Conservation (phyloP, 208 protist genomes). For the Trypanosoma platydactyli region DNA sequence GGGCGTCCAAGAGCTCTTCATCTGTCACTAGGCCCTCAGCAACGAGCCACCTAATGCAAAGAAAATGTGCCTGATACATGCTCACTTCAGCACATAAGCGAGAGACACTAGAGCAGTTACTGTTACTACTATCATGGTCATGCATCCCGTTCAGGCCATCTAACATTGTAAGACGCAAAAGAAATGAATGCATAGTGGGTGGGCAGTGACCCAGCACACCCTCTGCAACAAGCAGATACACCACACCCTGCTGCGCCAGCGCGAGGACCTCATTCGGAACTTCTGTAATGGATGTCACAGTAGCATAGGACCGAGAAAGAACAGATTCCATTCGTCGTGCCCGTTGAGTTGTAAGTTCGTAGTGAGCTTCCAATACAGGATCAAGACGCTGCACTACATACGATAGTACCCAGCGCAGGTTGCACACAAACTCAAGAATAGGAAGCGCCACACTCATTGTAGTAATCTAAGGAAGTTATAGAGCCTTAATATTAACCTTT, state of each 20-base stretch:
- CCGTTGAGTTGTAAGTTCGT: constrained; percentile 30
- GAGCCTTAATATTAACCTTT: neutral
- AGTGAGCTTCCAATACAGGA: constrained; percentile 48
- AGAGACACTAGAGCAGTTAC: constrained; percentile 28
- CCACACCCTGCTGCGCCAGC: constrained; percentile 40
- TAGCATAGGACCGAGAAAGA: constrained; percentile 27
- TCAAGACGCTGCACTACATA: constrained; percentile 45
- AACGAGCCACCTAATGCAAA: constrained; percentile 31
- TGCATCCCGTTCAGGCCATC: neutral
- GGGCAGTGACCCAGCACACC: constrained; percentile 64
- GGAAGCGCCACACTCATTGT: constrained; percentile 24
- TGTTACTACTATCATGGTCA: constrained; percentile 27
- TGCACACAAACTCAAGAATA: constrained; percentile 67
- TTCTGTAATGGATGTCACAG: constrained; percentile 31
- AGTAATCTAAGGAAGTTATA: neutral
- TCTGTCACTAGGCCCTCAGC: constrained; percentile 28
- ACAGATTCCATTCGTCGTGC: constrained; percentile 11
- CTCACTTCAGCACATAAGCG: neutral
- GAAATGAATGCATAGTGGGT: constrained; percentile 76
- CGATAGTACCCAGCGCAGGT: constrained; percentile 66
- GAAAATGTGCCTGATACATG: constrained; percentile 29
- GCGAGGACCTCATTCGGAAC: constrained; percentile 46
- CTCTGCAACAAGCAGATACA: constrained; percentile 77
- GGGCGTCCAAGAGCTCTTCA: constrained; percentile 26
- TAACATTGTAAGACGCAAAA: constrained; percentile 26